These are phyloP conservation scores for Ceratocystis huliohia DNA, from an alignment of 2,329 filamentous ascomycete genomes.

Conservation along the genomic window DNA sequence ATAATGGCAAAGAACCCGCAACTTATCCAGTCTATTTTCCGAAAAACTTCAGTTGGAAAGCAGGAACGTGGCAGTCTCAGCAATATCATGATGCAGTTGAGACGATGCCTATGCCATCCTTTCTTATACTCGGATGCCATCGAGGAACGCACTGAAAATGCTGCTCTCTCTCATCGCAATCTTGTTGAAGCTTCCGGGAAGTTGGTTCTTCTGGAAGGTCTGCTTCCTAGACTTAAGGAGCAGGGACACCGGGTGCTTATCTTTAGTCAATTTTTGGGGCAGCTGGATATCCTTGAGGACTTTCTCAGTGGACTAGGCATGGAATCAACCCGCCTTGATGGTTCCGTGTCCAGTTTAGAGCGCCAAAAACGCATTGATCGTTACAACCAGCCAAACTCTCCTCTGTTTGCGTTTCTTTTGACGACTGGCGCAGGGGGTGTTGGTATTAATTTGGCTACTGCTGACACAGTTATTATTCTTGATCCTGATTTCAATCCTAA, in stretches of 20 bases:
- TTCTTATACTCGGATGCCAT: conserved; percentile 87
- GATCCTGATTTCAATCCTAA: conserved; percentile 97
- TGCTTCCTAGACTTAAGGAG: conserved; percentile 76
- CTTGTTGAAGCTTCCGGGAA: conserved; percentile 87
- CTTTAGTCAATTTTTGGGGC: conserved; percentile 88
- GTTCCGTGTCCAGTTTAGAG: conserved; percentile 63
- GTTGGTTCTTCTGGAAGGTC: conserved; percentile 66
- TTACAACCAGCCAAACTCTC: conserved; percentile 75
- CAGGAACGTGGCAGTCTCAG: conserved; percentile 69
- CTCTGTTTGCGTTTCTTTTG: conserved; percentile 77
- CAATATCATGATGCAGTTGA: conserved; percentile 90
- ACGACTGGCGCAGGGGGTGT: conserved; percentile 93
- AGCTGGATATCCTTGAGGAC: conserved; percentile 83
- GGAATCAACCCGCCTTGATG: conserved; percentile 69
- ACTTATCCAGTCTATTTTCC: conserved; percentile 77
- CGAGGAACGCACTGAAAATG: conserved; percentile 61
- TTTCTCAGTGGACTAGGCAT: conserved; percentile 68
- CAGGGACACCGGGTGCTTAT: conserved; percentile 83
- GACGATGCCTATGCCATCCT: conserved; percentile 89
- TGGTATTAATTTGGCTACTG: conserved; percentile 92
- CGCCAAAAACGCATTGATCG: conserved; percentile 92
- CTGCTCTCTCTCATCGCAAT: conserved; percentile 57
- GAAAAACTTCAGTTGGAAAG: conserved; percentile 50
- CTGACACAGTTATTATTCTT: conserved; percentile 94
- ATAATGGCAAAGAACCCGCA: conserved; percentile 85